Base-by-base conservation (phyloP, 2,329 filamentous ascomycete species). In the Chalaropsis thielavioides region DNA sequence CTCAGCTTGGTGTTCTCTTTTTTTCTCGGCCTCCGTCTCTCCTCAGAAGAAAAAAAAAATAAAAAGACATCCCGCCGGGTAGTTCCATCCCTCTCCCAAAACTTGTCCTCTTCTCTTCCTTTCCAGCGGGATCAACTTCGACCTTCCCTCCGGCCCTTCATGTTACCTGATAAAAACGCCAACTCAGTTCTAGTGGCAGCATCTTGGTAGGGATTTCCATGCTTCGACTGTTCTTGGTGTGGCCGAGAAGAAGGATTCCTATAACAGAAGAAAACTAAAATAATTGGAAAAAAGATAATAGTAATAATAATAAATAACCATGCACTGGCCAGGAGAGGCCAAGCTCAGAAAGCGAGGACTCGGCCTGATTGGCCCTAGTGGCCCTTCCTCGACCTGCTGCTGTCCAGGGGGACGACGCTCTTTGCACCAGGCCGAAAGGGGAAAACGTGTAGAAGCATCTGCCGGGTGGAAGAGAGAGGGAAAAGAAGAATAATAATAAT, bases 81-180 rank as follows among this genome's bases (percentile, higher is more conserved):
- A 31, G 15, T 54, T 27, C 10, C 11, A 22, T 46, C 13, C 44
- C 44, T 19, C 22, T 46, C 24, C 19, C 49, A 54, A 10, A 10
- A 41, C 8, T 41, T 41, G 40, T 41, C 40, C 40, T 31, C 15
- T 31, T 27, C 49, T 54, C 49, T 54, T 54, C 49, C 49, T 24
- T 54, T 54, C 0, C 49, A 54, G 49, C 22, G 49, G 49, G 49
- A 54, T 31, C 19, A 27, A 3, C 49, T 22, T 24, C 19, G 15
- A 54, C n/a, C n/a, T n/a, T n/a, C n/a, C n/a, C n/a, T n/a, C n/a
- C n/a, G n/a, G 19, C 19, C 49, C 49, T 24, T 13, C 49, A 54
- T 63, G 62, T 58, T 58, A 44, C 62, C 56, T 58, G 24, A 58
- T 27, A 38, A 35, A 58, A 63, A 63, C 27, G 17, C 44, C 58